A percentile compares a stretch with the other conserved stretches of the same genome.
Conservation (phyloP, 345 rosid species). For the Eucalyptus polybractea region DNA sequence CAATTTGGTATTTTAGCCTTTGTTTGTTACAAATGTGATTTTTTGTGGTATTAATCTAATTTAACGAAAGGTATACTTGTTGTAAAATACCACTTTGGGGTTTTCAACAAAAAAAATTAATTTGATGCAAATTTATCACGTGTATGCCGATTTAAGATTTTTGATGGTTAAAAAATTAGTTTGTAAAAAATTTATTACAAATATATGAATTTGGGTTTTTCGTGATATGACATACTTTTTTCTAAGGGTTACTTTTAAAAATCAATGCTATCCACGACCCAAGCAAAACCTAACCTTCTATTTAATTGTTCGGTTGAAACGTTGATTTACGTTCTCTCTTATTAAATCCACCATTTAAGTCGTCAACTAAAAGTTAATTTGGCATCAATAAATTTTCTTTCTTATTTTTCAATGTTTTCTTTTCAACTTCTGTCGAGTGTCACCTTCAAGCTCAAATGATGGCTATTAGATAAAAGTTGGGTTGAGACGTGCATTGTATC, state of each 20-base stretch:
- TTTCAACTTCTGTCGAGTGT: background rate
- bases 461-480: background rate
- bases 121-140: rapidly evolving
- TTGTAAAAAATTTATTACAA: rapidly evolving
- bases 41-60: rapidly evolving
- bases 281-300: background rate
- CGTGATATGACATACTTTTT: rapidly evolving
- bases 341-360: background rate
- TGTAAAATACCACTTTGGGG: rapidly evolving
- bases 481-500: background rate
- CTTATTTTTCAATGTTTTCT: background rate
- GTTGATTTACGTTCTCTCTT: background rate
- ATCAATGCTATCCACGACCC: background rate
- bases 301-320: background rate
- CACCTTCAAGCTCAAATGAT: background rate
- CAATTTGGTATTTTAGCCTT: too few species aligned
- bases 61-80: rapidly evolving
- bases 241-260: background rate
- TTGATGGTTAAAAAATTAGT: too few species aligned
- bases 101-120: too few species aligned
- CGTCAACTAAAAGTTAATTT: background rate
- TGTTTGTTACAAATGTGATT: rapidly evolving
- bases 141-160: rapidly evolving
- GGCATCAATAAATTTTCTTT: background rate
- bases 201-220: rapidly evolving